Evolutionary conservation across 2,329 filamentous ascomycete species (phyloP).

Genomic region (Calonectria pseudoturangicola): DNA sequence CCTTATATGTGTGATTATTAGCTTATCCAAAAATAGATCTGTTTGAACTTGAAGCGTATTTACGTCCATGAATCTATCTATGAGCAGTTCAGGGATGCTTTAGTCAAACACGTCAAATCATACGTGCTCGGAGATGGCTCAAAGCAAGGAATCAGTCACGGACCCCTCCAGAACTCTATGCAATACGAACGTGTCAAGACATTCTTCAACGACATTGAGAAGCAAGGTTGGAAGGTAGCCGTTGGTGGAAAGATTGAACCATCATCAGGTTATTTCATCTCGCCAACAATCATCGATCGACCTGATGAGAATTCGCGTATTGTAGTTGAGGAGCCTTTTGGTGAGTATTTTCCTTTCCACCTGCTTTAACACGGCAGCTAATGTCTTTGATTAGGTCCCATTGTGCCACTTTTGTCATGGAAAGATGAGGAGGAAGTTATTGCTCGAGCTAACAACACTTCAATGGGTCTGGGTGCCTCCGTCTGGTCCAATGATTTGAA

Average conservation of each 20-base stretch:
- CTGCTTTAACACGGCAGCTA: background rate
- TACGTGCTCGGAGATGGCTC: constrained; percentile 68
- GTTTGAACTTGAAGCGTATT: constrained; percentile 71
- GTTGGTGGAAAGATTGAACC: constrained; percentile 52
- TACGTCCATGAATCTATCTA: constrained; percentile 78
- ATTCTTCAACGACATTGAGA: constrained; percentile 71
- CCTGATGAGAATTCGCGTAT: constrained; percentile 74
- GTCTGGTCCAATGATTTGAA: constrained; percentile 73
- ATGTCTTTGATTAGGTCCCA: constrained; percentile 62
- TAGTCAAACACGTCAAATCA: constrained; percentile 62
- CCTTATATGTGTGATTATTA: background rate
- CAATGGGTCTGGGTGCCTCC: constrained; percentile 73
- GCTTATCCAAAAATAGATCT: constrained; percentile 40
- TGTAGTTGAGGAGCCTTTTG: constrained; percentile 72
- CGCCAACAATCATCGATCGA: constrained; percentile 76
- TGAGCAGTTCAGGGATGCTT: constrained; percentile 68
- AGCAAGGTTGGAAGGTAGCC: constrained; percentile 64
- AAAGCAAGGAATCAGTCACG: constrained; percentile 62
- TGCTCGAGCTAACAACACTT: constrained; percentile 70
- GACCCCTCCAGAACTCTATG: constrained; percentile 79
- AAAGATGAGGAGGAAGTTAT: constrained; percentile 77
- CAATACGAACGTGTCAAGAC: constrained; percentile 74
- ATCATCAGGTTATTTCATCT: constrained; percentile 71
- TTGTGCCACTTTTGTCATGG: constrained; percentile 78
- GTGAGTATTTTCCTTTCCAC: constrained; percentile 45